phyloP scores from a whole-genome alignment of 345 rosid genomes.

The Acer saccharum region DNA sequence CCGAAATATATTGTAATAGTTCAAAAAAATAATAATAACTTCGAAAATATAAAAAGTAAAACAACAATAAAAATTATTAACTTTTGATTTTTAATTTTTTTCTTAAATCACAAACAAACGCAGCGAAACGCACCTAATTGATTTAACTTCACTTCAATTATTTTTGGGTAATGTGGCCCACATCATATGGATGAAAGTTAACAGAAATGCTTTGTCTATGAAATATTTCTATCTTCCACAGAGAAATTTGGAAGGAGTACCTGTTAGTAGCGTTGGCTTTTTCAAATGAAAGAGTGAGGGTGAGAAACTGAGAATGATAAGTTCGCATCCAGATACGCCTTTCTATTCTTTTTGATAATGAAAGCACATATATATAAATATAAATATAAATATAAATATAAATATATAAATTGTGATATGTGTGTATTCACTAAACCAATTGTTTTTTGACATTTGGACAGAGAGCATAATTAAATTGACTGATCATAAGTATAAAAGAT shows the following conservation, averaged over 20 bases:
- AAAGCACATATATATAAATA: too few relatives aligned
- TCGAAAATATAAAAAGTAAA: not conserved
- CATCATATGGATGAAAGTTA: not conserved
- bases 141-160: not conserved
- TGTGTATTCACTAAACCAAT: not conserved
- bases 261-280: not conserved
- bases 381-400: too few relatives aligned
- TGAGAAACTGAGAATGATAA: not conserved
- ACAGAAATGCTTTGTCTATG: not conserved
- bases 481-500: too few relatives aligned
- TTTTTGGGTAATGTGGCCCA: slow-evolving; percentile 7
- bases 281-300: not conserved
- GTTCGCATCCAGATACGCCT: slow-evolving; percentile 9
- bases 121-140: not conserved
- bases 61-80: too few relatives aligned
- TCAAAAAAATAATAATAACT: not conserved
- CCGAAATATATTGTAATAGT: too few relatives aligned
- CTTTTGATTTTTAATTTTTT: too few relatives aligned
- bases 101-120: too few relatives aligned
- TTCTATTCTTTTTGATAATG: too few relatives aligned
- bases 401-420: too few relatives aligned
- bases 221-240: not conserved
- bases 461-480: too few relatives aligned
- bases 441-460: too few relatives aligned
- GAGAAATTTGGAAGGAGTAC: not conserved